These are phyloP conservation scores for Didymella arachidicola DNA, from an alignment of 2,329 filamentous ascomycete species.

Conservation along the genomic window DNA sequence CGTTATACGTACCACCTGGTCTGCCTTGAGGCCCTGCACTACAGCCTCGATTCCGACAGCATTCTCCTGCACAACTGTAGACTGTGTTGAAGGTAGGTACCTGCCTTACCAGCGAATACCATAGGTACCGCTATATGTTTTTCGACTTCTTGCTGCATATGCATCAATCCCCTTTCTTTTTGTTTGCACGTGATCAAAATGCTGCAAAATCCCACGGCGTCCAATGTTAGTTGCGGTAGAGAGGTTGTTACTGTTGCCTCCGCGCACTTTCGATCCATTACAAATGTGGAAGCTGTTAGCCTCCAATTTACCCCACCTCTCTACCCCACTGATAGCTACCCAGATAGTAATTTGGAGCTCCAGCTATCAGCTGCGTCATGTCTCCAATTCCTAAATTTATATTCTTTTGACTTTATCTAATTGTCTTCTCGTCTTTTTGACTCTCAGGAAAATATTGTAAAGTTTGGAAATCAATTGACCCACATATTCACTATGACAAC, in stretches of 20 bases:
- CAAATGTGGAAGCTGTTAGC: slow-evolving; percentile 9
- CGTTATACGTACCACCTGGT: too few relatives aligned
- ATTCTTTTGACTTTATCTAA: neutral
- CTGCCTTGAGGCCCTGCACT: too few relatives aligned
- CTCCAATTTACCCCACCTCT: slow-evolving; percentile 20
- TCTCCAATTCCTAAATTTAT: neutral
- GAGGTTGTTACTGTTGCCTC: neutral
- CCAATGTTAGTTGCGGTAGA: neutral
- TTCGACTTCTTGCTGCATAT: neutral
- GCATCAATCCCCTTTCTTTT: neutral
- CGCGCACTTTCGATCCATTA: neutral
- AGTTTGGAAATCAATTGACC: neutral
- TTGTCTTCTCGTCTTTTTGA: neutral
- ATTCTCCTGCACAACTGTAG: too few relatives aligned
- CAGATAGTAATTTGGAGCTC: slow-evolving; percentile 1
- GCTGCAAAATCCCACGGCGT: neutral
- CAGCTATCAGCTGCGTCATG: neutral
- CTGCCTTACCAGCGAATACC: neutral
- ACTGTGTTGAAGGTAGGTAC: too few relatives aligned
- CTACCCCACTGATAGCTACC: slow-evolving; percentile 3
- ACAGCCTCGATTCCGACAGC: too few relatives aligned
- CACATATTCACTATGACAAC: slow-evolving; percentile 24
- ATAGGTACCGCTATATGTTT: neutral
- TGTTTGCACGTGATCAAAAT: too few relatives aligned
- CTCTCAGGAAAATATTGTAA: neutral